phyloP scores from a whole-genome alignment of 345 rosid species.

The Arabidopsis suecica region DNA sequence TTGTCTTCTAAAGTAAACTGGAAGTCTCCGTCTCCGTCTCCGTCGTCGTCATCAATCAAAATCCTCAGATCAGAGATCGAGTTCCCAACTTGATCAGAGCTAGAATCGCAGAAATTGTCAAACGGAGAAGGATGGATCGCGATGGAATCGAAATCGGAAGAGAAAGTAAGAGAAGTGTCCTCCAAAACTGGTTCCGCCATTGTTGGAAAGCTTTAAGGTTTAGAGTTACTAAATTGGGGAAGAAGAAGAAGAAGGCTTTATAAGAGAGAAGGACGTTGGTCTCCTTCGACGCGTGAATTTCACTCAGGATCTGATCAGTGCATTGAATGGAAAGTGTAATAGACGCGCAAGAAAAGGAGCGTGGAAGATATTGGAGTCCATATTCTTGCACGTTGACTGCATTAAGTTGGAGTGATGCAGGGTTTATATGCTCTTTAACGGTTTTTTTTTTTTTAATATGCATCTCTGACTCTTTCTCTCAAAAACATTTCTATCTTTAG shows the following conservation, averaged over 20 bases:
- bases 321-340: background rate
- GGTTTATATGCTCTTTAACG: slow-evolving; percentile 39
- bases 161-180: slow-evolving; percentile 1
- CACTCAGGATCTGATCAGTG: background rate
- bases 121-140: slow-evolving; percentile 48
- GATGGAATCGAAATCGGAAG: slow-evolving; percentile 43
- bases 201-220: slow-evolving; percentile 29
- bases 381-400: slow-evolving; percentile 32
- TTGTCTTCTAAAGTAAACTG: slow-evolving; percentile 57
- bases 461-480: background rate
- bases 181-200: slow-evolving; percentile 32
- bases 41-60: slow-evolving; percentile 40
- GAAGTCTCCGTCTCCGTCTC: slow-evolving; percentile 47
- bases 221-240: slow-evolving; percentile 24
- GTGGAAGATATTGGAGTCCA: slow-evolving; percentile 13
- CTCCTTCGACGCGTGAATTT: background rate
- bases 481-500: background rate
- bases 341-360: background rate
- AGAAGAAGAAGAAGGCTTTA: slow-evolving; percentile 28
- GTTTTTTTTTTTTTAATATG: background rate
- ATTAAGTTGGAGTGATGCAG: slow-evolving; percentile 28
- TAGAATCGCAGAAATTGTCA: slow-evolving; percentile 52
- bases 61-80: slow-evolving; percentile 42
- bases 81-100: slow-evolving; percentile 28
- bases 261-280: background rate